Base-by-base conservation (phyloP, 352 stramenopile genomes). In the Globisporangium nunn region DNA sequence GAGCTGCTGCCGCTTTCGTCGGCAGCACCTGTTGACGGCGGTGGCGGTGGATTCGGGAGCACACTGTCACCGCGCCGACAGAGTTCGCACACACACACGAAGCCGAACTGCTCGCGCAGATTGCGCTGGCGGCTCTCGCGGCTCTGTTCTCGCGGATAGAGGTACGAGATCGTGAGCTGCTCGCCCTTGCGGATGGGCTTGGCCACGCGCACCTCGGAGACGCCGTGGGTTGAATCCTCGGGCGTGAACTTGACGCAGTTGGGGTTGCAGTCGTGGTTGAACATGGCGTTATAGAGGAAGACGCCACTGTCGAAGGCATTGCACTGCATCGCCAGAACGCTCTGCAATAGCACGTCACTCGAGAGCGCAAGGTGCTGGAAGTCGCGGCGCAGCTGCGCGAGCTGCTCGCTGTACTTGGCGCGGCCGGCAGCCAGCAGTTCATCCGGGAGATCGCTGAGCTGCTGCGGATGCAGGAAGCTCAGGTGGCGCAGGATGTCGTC, bases 171-270 rank as follows among this genome's bases (percentile, higher is more conserved):
- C 14, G 89, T 97, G 52, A 98, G 81, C 52, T 85, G 70, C 59
- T 97, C 87, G 54, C 93, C 91, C 66, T 92, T 87, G 37, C 54
- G 56, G 44, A 98, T 88, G 31, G 66, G 64, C 63, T 78, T 66
- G 14, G 90, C 95, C 10, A 95, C 93, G 48, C 91, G 87, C 33
- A 97, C 91, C 71, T 98, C 91, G 4, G 93, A 98, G 59, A 96
- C 81, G 23, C 74, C 73, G 17, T 54, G 41, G 14, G 69, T 62
- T 61, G 71, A 56, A 4, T 73, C 59, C 45, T 90, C 72, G 8
- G 78, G 80, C 35, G 70, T 86, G 62, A 97, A 97, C 70, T 98
- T 98, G 66, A 97, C 82, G 64, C 93, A 98, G 58, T 98, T 98
- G 35, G 93, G 91, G 68, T 97, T 88, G 67, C 88, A 95, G 43